Percentiles rank a stretch among this genome's conserved stretches.
Conservation (phyloP, 192 early-diverging fungal species). For the Umbelopsis sp. region DNA sequence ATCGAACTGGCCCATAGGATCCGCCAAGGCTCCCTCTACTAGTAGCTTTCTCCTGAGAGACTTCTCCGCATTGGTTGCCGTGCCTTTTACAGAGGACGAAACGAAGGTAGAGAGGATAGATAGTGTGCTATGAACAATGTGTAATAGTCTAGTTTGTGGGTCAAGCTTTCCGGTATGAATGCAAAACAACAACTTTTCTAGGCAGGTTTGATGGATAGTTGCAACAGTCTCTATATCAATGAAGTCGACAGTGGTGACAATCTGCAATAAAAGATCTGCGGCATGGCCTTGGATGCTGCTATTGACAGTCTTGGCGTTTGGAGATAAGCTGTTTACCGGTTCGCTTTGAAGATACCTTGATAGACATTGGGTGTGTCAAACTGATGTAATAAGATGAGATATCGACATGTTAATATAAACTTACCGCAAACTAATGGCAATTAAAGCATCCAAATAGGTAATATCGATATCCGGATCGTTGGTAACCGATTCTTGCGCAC, state of each 20-base stretch:
- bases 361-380: neutral
- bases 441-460: constrained; percentile 11
- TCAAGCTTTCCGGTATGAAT: constrained; percentile 51
- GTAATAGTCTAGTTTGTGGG: constrained; percentile 60
- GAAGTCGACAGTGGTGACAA: constrained; percentile 55
- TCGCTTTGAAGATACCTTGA: constrained; percentile 41
- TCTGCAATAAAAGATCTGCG: constrained; percentile 57
- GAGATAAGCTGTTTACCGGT: constrained; percentile 27
- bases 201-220: constrained; percentile 50
- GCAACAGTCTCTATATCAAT: constrained; percentile 49
- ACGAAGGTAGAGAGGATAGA: constrained; percentile 37
- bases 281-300: constrained; percentile 57
- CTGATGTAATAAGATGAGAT: neutral
- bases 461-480: neutral
- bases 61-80: neutral
- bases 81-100: neutral
- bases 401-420: neutral
- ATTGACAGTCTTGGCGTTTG: constrained; percentile 19
- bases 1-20: constrained; percentile 10
- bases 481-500: neutral
- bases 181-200: constrained; percentile 63
- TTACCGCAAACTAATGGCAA: constrained; percentile 10
- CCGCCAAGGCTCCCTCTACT: neutral
- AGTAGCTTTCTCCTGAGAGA: neutral
- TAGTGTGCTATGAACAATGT: constrained; percentile 54